Evolutionary conservation across 2,329 filamentous ascomycete species (phyloP), one percentile per base, ranked within the genome.

Genomic region (Aureobasidium sp.): DNA sequence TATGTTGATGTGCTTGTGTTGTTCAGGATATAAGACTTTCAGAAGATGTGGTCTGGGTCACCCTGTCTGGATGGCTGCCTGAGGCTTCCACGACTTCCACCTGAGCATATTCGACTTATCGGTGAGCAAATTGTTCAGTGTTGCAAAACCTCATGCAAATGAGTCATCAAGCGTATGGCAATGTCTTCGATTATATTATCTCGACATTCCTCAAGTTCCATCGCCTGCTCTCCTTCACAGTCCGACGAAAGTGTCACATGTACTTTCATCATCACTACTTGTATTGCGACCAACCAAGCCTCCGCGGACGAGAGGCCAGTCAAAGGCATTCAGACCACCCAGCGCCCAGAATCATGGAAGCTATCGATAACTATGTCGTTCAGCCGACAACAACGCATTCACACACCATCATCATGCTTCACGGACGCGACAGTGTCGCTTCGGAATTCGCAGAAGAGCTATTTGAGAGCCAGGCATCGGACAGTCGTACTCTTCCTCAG

Each of bases 321-420:
- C n/a, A 37, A 37, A 7, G 37, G 7, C 32, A 37, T 25, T 4
- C 25, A 16, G 14, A 37, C 6, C 48, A 37, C 21, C 32, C 1
- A 5, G 30, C 37, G 9, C 32, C 32, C 6, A 37, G n/a, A 3
- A n/a, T 37, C 21, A 36, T 51, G 32, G 48, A 37, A 10, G 32
- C 30, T 11, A 51, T 51, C 11, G 32, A 37, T 21, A 16, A 37
- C 3, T 37, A 61, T 50, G 39, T 61, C 47, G 45, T 57, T 37
- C 42, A 34, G 3, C 59, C 62, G 30, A 44, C 61, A 11, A 62
- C 50, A 8, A 64, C 59, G 8, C 77, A 81, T 60, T 77, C 74
- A 0, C 75, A 80, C 53, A 80, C 77, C 0, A 63, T 80, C 44
- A 77, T 81, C 41, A 72, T 79, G 44, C 73, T 81, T 11, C 78